These are phyloP conservation scores for Balamuthia mandrillaris DNA, from an alignment of 208 protist species.

Conservation along the genomic window DNA sequence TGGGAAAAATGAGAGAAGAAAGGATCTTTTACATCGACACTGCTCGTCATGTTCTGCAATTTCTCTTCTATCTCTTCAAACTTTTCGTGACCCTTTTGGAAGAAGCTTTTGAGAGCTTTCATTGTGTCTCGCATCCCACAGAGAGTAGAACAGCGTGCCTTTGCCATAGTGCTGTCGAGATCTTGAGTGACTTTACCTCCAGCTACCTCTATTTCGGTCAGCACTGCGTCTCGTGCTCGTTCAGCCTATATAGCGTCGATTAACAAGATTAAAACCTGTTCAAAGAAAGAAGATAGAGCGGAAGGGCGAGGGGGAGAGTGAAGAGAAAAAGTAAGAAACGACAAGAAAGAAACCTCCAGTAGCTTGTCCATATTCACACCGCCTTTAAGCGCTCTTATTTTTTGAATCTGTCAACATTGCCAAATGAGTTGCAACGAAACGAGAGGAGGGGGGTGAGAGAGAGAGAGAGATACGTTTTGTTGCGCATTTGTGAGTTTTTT, in stretches of 20 bases:
- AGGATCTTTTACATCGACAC: background rate
- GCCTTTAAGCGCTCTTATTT: background rate
- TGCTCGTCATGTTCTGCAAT: too few species aligned
- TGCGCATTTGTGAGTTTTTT: background rate
- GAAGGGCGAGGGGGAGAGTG: too few species aligned
- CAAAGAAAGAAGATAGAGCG: too few species aligned
- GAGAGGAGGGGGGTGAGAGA: background rate
- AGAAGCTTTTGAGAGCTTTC: background rate
- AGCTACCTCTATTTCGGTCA: background rate
- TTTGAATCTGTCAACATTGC: background rate
- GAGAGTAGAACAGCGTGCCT: background rate
- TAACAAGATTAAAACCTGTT: too few species aligned
- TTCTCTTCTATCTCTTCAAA: too few species aligned
- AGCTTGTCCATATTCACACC: background rate
- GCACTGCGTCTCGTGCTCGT: background rate
- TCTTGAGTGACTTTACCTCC: background rate
- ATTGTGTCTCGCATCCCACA: background rate
- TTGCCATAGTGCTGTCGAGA: background rate
- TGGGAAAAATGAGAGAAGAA: background rate
- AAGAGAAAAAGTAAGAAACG: too few species aligned
- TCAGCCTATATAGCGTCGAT: too few species aligned
- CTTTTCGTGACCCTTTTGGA: background rate
- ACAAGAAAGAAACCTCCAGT: background rate
- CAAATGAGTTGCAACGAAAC: background rate
- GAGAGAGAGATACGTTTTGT: background rate